Conservation (phyloP, 164 flowering plant species). For the Chimonanthus praecox region DNA sequence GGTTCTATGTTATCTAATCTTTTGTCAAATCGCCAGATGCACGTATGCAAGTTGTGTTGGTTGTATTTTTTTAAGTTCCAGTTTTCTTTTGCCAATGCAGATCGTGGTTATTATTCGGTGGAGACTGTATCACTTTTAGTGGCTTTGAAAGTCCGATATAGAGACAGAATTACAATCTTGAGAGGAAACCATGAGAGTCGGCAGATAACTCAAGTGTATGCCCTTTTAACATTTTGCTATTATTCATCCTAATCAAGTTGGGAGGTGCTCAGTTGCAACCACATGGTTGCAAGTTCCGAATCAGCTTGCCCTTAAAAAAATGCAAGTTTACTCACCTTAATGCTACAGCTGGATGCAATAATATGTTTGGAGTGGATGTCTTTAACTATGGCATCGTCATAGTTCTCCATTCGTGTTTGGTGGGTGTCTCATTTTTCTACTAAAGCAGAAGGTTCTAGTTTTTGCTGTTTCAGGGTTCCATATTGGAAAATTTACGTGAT, state of each 20-base stretch:
- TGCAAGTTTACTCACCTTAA: conserved; percentile 1
- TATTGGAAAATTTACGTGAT: too few relatives aligned
- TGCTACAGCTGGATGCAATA: not conserved
- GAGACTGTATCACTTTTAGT: conserved; percentile 44
- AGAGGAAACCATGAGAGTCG: conserved; percentile 49
- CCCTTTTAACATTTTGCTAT: conserved; percentile 5
- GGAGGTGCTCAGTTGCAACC: too few relatives aligned
- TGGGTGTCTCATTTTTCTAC: not conserved
- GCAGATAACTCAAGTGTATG: conserved; percentile 51
- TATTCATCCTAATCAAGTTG: not conserved
- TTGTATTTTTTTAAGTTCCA: not conserved
- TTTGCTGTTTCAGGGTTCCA: too few relatives aligned
- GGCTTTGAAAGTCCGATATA: conserved; percentile 44
- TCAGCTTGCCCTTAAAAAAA: too few relatives aligned
- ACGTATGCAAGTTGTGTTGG: not conserved
- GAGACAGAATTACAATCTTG: conserved; percentile 43
- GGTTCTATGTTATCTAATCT: not conserved
- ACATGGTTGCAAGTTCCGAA: too few relatives aligned
- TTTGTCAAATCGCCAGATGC: not conserved
- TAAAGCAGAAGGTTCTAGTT: not conserved
- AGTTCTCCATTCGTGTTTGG: not conserved
- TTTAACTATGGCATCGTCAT: not conserved
- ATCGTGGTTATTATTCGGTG: conserved; percentile 49
- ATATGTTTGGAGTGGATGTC: not conserved
- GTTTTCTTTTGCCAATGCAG: conserved; percentile 23